Conservation (phyloP, 345 rosid genomes). For the Linum trigynum region DNA sequence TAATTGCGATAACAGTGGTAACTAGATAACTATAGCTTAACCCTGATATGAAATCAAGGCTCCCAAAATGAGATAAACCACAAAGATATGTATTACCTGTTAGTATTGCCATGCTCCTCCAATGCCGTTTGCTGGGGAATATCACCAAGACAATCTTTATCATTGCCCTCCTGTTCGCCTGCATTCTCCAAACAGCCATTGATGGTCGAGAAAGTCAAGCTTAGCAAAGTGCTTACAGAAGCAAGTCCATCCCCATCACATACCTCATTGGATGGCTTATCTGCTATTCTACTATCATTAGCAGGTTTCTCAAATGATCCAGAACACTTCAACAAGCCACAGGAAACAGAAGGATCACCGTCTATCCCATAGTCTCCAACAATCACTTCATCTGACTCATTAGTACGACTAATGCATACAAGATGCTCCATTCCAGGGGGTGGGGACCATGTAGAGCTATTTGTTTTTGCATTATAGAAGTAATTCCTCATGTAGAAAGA, state of each 20-base stretch:
- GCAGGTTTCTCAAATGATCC: constrained; percentile 18
- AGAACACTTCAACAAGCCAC: constrained; percentile 8
- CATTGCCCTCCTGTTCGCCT: constrained; percentile 23
- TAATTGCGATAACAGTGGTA: neutral
- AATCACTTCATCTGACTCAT: constrained; percentile 23
- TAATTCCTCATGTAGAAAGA: constrained; percentile 53
- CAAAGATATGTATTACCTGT: constrained; percentile 24
- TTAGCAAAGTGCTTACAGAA: constrained; percentile 9
- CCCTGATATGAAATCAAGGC: neutral
- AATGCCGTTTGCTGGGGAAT: constrained; percentile 2
- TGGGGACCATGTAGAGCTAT: constrained; percentile 59
- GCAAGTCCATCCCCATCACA: constrained; percentile 6
- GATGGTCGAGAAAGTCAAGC: constrained; percentile 1
- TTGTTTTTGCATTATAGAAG: constrained; percentile 53
- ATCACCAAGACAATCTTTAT: constrained; percentile 16
- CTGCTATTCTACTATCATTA: constrained; percentile 10
- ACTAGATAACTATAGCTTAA: neutral
- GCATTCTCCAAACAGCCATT: constrained; percentile 14
- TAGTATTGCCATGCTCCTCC: constrained; percentile 20
- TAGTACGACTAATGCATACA: constrained; percentile 11
- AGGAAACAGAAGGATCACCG: constrained; percentile 15
- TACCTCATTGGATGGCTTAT: constrained; percentile 22
- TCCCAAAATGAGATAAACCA: neutral
- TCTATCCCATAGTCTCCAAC: constrained; percentile 26
- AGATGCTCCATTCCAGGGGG: constrained; percentile 66